Evolutionary conservation across 2,329 filamentous ascomycete genomes (phyloP).

Genomic region (Camptophora hylomeconis): DNA sequence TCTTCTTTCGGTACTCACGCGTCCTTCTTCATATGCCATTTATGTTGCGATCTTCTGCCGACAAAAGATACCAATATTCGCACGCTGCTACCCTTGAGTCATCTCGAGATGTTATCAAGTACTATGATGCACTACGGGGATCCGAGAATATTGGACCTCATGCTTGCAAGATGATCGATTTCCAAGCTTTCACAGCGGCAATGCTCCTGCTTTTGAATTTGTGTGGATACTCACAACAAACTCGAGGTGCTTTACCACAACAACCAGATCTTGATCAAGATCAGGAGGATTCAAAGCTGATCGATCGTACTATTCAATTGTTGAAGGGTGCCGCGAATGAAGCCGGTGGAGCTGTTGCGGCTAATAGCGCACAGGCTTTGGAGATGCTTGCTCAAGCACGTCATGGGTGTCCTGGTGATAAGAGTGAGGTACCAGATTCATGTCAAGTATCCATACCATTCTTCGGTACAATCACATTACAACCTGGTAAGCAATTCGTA

Average conservation of each 20-base stretch:
- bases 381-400: slow-evolving; percentile 24
- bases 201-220: slow-evolving; percentile 33
- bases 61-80: slow-evolving; percentile 27
- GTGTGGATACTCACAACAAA: slow-evolving; percentile 22
- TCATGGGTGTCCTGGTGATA: slow-evolving; percentile 13
- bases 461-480: slow-evolving; percentile 31
- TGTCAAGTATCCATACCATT: slow-evolving; percentile 33
- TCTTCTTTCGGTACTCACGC: slow-evolving; percentile 27
- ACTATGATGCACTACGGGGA: slow-evolving; percentile 26
- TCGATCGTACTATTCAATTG: slow-evolving; percentile 22
- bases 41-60: slow-evolving; percentile 27
- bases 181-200: slow-evolving; percentile 33
- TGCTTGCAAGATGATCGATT: slow-evolving; percentile 36
- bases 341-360: slow-evolving; percentile 29
- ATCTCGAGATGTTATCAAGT: slow-evolving; percentile 27
- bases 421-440: slow-evolving; percentile 8
- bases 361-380: slow-evolving; percentile 29
- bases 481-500: slow-evolving; percentile 22
- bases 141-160: slow-evolving; percentile 20
- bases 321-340: slow-evolving; percentile 22
- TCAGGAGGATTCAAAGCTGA: slow-evolving; percentile 24
- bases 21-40: slow-evolving; percentile 35
- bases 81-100: slow-evolving; percentile 28
- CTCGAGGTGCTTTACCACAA: slow-evolving; percentile 11
- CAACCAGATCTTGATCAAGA: slow-evolving; percentile 20